A percentile compares a stretch with the other conserved stretches of the same genome.
These are phyloP conservation scores for Xerocomellus amylosporus DNA, from an alignment of 768 basidiomycete genomes.

Conservation along the genomic window DNA sequence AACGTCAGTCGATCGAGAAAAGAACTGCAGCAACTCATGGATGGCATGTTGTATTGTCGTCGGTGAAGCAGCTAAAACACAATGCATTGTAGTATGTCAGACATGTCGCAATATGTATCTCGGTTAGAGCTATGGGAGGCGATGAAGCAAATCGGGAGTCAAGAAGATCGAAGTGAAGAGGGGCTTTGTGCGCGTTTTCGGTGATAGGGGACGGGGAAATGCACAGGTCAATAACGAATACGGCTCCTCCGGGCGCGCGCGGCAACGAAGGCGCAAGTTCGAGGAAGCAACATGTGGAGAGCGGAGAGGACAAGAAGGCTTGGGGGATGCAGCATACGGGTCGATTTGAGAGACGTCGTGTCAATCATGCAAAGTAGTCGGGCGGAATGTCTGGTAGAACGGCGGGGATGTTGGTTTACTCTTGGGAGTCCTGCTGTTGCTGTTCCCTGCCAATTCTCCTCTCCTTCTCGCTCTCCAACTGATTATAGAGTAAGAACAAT, in stretches of 20 bases:
- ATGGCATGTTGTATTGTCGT: constrained; percentile 27
- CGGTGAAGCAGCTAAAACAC: constrained; percentile 26
- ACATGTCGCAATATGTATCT: constrained; percentile 27
- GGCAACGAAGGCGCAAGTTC: constrained; percentile 9
- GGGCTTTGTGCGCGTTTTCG: constrained; percentile 25
- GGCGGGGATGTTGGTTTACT: constrained; percentile 16
- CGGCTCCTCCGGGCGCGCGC: constrained; percentile 15
- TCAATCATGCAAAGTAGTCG: constrained; percentile 11
- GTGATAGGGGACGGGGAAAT: constrained; percentile 12
- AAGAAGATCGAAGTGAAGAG: constrained; percentile 28
- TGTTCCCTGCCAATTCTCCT: constrained; percentile 83
- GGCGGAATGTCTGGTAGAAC: not conserved
- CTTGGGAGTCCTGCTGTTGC: constrained; percentile 73
- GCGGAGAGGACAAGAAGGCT: constrained; percentile 29
- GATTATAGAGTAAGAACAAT: constrained; percentile 94
- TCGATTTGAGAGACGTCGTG: constrained; percentile 15
- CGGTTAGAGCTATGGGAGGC: constrained; percentile 23
- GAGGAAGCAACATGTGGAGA: constrained; percentile 12
- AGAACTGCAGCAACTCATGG: constrained; percentile 11
- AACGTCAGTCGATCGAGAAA: constrained; percentile 4
- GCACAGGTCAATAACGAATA: constrained; percentile 27
- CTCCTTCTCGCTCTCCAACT: constrained; percentile 95
- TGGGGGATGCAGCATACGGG: constrained; percentile 26
- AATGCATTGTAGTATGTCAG: constrained; percentile 34
- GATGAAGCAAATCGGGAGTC: constrained; percentile 22